Evolutionary conservation across 371 early-diverging fungal genomes (phyloP), one percentile per base, ranked within the genome.

Genomic region (Syncephalis fuscata): DNA sequence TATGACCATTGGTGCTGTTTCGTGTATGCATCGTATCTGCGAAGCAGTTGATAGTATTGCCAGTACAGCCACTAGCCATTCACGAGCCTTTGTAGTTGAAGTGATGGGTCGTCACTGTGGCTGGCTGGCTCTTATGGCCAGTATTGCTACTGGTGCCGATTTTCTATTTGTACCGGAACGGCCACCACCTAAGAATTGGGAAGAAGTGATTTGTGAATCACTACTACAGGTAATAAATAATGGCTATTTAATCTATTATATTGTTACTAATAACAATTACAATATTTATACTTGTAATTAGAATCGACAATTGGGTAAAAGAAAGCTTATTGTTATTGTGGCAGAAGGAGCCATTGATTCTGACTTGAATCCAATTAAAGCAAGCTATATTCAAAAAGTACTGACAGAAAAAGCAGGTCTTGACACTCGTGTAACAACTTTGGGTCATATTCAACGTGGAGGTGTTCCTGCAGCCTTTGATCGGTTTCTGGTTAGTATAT

Each of bases 81-180:
- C 87, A 45, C 85, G 99, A 48, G 94, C 95, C 1, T 99, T 99
- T 64, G 94, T 99, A 0, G 80, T 99, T 38, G 99, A 99, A 64
- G 98, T 97, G 14, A 99, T 99, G 99, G 99, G 99, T 9, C 80
- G 99, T 46, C 88, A 95, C 59, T 99, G 99, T 62, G 99, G 99
- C 26, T 99, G 98, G 98, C 70, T 99, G 21, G 95, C 95, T n/a
- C 67, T 99, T 16, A 91, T 88, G 85, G 88, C 98, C 7, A 95
- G 86, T 5, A 85, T 98, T 59, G 83, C 88, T 41, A 78, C 81
- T 3, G 88, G 93, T 39, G 98, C 99, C 43, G 98, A 99, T 60
- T 98, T 88, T 73, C 80, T 97, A 39, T 93, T 98, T 54, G 76
- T 99, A 44, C 99, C 99, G 8, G 99, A 99, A 64, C 71, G 83